A percentile compares a stretch with the other conserved stretches of the same genome.
phyloP scores from a whole-genome alignment of 2,329 filamentous ascomycete species.

The Diaporthe citrichinensis region DNA sequence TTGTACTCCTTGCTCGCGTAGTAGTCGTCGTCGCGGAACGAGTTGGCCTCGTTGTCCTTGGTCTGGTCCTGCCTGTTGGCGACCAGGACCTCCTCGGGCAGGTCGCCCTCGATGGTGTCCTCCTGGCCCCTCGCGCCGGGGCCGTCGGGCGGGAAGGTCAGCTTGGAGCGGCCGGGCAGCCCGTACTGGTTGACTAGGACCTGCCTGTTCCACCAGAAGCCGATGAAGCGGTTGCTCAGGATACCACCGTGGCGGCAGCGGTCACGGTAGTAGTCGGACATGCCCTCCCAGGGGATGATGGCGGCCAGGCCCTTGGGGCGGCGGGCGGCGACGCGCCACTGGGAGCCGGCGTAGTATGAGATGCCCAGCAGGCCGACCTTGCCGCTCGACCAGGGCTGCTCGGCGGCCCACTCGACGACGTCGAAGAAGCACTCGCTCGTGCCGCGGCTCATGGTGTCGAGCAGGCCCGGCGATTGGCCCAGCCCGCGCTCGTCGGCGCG shows the following conservation, averaged over 20 bases:
- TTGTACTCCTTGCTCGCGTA: slow-evolving; percentile 76
- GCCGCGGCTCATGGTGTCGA: slow-evolving; percentile 64
- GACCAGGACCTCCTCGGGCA: slow-evolving; percentile 65
- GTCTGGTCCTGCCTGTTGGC: slow-evolving; percentile 64
- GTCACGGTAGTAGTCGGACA: slow-evolving; percentile 69
- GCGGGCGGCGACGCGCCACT: slow-evolving; percentile 65
- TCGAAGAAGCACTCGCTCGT: slow-evolving; percentile 65
- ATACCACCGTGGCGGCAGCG: slow-evolving; percentile 74
- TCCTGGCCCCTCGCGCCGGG: slow-evolving; percentile 50
- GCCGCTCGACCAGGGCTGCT: slow-evolving; percentile 62
- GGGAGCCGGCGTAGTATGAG: slow-evolving; percentile 61
- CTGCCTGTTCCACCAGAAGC: slow-evolving; percentile 77
- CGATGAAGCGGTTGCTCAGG: slow-evolving; percentile 70
- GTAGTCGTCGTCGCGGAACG: slow-evolving; percentile 74
- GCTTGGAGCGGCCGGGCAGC: slow-evolving; percentile 50
- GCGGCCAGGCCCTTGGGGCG: slow-evolving; percentile 61
- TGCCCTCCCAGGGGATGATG: slow-evolving; percentile 67
- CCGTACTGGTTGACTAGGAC: slow-evolving; percentile 80
- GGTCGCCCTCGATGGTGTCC: slow-evolving; percentile 71
- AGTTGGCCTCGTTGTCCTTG: slow-evolving; percentile 61
- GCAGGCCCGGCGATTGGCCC: slow-evolving; percentile 61
- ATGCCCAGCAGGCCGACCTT: slow-evolving; percentile 65
- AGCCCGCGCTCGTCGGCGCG: slow-evolving; percentile 65
- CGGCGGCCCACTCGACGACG: slow-evolving; percentile 64
- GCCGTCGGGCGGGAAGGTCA: slow-evolving; percentile 50